These are phyloP conservation scores for Aphanomyces invadans DNA, from an alignment of 352 stramenopile genomes.

Conservation along the genomic window DNA sequence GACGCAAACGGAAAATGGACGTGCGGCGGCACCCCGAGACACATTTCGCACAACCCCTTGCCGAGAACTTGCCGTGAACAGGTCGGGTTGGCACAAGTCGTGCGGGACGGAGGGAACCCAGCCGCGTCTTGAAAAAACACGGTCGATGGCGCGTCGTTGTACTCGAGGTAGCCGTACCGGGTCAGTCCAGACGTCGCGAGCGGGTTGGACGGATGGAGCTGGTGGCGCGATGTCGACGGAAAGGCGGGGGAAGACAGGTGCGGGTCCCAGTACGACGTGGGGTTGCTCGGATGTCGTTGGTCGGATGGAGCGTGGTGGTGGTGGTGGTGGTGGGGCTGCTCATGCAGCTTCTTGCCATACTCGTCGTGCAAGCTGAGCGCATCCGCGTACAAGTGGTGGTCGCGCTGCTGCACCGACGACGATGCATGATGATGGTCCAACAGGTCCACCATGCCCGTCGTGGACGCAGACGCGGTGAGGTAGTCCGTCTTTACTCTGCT, in stretches of 20 bases:
- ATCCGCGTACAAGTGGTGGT: background rate
- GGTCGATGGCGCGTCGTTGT: background rate
- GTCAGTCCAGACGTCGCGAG: background rate
- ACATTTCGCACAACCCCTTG: constrained; percentile 21
- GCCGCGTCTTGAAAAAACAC: background rate
- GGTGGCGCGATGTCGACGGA: background rate
- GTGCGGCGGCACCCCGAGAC: constrained; percentile 7
- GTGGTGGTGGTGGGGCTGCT: background rate
- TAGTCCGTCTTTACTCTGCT: constrained; percentile 1
- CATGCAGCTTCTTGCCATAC: background rate
- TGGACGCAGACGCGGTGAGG: background rate
- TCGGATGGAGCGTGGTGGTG: background rate
- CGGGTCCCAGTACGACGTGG: background rate
- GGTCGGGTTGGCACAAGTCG: constrained; percentile 3
- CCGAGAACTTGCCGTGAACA: constrained; percentile 14
- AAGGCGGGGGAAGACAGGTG: background rate
- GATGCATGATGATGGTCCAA: background rate
- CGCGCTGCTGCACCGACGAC: background rate
- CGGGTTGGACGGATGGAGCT: background rate
- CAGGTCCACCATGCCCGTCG: constrained; percentile 12
- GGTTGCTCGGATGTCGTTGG: background rate
- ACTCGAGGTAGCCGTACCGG: background rate
- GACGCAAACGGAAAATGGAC: constrained; percentile 17
- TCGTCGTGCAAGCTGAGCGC: background rate
- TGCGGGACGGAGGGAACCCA: background rate